phyloP scores from a whole-genome alignment of 805 yeast genomes.

The Sungouiozyma ichnusensis region DNA sequence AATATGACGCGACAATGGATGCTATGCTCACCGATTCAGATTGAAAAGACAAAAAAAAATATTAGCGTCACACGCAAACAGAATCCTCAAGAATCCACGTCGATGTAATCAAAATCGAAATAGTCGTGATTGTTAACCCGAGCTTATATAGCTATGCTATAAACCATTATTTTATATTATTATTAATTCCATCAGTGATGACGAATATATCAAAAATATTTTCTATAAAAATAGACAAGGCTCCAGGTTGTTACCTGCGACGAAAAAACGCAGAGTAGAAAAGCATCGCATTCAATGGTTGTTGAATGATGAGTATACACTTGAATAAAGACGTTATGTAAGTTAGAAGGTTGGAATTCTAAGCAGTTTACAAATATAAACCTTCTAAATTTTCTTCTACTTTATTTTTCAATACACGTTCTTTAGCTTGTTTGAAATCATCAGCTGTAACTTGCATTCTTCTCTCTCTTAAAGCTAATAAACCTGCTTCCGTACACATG shows the following conservation, averaged over 20 bases:
- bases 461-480: slow-evolving; percentile 89
- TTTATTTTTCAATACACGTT: slow-evolving; percentile 90
- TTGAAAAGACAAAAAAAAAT: no score
- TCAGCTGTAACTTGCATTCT: slow-evolving; percentile 95
- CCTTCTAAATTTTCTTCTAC: slow-evolving; percentile 95
- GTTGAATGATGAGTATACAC: background rate
- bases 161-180: no score
- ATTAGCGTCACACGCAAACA: no score
- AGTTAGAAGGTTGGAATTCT: no score
- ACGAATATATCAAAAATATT: background rate
- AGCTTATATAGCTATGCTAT: no score
- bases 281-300: background rate
- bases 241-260: background rate
- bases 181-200: background rate
- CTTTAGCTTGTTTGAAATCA: slow-evolving; percentile 89
- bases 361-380: slow-evolving; percentile 48
- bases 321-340: no score
- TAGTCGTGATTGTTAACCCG: no score
- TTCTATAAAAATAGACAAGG: background rate
- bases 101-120: no score
- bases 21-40: no score
- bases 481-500: slow-evolving; percentile 94
- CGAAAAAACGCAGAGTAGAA: background rate
- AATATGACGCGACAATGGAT: no score
- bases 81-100: no score